Conservation (phyloP, 75 land plant species). For the Chamaecyparis obtusa region DNA sequence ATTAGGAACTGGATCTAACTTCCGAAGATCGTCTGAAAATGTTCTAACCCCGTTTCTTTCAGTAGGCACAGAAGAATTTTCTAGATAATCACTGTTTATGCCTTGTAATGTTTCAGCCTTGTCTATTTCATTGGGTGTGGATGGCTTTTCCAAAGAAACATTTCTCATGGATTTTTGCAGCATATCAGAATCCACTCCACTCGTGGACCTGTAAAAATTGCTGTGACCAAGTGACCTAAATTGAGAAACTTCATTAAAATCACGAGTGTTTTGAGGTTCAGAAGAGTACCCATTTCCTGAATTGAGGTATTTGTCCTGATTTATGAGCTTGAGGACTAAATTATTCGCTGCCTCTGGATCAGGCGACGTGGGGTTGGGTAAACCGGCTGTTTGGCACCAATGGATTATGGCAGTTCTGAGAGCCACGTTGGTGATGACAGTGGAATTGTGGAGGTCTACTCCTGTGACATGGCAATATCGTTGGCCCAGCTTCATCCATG, state of each 20-base stretch:
- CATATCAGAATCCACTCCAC: neutral
- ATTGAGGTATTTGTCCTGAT: neutral
- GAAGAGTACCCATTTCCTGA: slow-evolving; percentile 7
- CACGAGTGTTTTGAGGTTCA: neutral
- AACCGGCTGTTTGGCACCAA: slow-evolving; percentile 48
- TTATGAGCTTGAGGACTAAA: slow-evolving; percentile 5
- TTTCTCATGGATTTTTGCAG: neutral
- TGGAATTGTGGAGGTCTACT: neutral
- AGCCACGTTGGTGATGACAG: slow-evolving; percentile 52
- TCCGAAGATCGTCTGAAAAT: neutral
- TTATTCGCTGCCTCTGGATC: slow-evolving; percentile 23
- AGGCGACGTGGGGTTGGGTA: slow-evolving; percentile 26
- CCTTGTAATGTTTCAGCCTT: neutral
- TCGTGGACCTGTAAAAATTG: neutral
- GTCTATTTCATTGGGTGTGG: neutral
- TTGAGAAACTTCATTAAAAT: neutral
- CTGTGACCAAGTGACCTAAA: neutral
- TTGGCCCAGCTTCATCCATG: slow-evolving; percentile 25
- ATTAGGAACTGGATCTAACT: neutral
- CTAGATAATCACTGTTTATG: neutral
- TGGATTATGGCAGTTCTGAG: slow-evolving; percentile 50
- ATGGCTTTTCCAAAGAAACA: neutral
- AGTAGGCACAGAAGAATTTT: neutral
- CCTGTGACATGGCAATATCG: slow-evolving; percentile 5
- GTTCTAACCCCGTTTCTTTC: neutral